Percentiles rank a stretch among this genome's conserved stretches.
Conservation (phyloP, 768 basidiomycete genomes). For the Sporobolomyces phaffii region DNA sequence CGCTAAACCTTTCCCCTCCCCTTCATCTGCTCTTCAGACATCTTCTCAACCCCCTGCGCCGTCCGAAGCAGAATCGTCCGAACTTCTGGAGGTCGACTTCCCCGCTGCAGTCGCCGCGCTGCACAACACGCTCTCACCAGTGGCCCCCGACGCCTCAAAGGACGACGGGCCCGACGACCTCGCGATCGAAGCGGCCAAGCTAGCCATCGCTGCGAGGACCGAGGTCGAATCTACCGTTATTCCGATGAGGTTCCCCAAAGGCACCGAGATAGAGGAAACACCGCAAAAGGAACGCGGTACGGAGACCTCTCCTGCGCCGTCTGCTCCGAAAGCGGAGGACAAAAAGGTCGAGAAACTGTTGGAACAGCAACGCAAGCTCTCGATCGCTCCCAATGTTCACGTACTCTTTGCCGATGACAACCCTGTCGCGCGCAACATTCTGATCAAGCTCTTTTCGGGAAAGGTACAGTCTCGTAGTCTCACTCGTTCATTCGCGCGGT, state of each 20-base stretch:
- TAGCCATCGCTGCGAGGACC: neutral
- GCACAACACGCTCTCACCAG: neutral
- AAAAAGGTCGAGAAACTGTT: neutral
- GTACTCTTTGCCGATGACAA: conserved; percentile 35
- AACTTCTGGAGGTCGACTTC: too few species aligned
- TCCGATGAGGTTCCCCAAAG: neutral
- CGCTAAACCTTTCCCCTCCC: neutral
- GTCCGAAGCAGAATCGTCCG: too few species aligned
- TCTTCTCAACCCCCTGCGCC: neutral
- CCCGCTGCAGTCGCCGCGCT: neutral
- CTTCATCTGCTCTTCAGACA: too few species aligned
- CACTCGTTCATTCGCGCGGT: neutral
- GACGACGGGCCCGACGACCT: neutral
- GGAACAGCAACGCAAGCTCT: neutral
- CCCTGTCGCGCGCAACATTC: conserved; percentile 22
- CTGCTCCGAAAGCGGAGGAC: too few species aligned
- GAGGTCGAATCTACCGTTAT: neutral
- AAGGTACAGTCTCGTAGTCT: neutral
- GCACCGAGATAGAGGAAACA: too few species aligned
- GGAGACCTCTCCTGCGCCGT: too few species aligned
- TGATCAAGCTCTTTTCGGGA: conserved; percentile 24
- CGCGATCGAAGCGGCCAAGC: conserved; percentile 23
- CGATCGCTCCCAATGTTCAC: neutral
- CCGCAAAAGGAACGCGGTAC: too few species aligned
- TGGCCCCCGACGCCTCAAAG: neutral